These are phyloP conservation scores for Amanita jacksonii DNA, from an alignment of 768 basidiomycete species.

Conservation along the genomic window DNA sequence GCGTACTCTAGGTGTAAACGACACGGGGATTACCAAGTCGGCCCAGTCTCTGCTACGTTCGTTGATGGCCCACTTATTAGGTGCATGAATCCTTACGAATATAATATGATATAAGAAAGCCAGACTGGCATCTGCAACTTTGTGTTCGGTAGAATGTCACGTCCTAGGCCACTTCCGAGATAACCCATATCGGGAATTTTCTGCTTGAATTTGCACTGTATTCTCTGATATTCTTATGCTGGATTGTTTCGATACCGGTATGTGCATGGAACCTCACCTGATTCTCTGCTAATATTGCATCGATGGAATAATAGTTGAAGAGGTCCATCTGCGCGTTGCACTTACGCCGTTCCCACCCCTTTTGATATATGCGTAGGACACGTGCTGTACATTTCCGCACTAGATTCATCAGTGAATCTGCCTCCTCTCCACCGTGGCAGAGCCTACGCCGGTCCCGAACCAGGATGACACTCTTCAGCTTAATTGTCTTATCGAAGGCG, in stretches of 20 bases:
- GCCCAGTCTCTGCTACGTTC: slow-evolving; percentile 62
- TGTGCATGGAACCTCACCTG: slow-evolving; percentile 38
- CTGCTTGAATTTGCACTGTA: slow-evolving; percentile 88
- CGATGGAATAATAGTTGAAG: slow-evolving; percentile 81
- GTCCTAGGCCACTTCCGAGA: slow-evolving; percentile 76
- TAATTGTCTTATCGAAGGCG: too few relatives aligned
- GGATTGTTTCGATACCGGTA: background rate
- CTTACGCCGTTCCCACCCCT: too few relatives aligned
- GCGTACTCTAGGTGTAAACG: slow-evolving; percentile 68
- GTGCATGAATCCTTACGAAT: slow-evolving; percentile 41
- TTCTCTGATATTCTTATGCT: slow-evolving; percentile 44
- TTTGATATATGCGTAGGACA: too few relatives aligned
- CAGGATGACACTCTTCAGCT: too few relatives aligned
- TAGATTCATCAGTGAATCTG: too few relatives aligned
- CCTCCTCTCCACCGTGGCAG: too few relatives aligned
- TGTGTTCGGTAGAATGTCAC: slow-evolving; percentile 66
- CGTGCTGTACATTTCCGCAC: too few relatives aligned
- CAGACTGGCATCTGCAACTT: slow-evolving; percentile 85
- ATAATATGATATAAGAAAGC: slow-evolving; percentile 81
- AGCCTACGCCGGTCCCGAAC: too few relatives aligned
- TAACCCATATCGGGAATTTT: slow-evolving; percentile 83
- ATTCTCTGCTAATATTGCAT: slow-evolving; percentile 86
- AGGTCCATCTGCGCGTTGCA: too few relatives aligned
- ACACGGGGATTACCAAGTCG: slow-evolving; percentile 73
- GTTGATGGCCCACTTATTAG: background rate